Evolutionary conservation across 106 monocot species (phyloP).

Genomic region (Posidonia australis): DNA sequence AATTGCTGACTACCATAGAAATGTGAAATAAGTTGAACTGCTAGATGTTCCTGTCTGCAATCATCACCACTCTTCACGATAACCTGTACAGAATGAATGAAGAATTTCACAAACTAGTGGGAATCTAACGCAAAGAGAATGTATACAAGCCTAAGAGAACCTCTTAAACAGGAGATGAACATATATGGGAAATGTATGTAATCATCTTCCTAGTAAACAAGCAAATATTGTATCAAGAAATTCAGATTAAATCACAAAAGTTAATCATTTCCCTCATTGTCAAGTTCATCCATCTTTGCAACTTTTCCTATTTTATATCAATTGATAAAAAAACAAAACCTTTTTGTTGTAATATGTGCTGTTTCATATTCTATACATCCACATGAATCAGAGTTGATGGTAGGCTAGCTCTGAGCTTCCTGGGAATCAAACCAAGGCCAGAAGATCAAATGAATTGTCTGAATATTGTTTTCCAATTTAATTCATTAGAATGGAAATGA

Average conservation of each 20-base stretch:
- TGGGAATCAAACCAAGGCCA: no score
- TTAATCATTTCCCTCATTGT: neutral
- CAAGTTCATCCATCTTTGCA: neutral
- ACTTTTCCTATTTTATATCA: neutral
- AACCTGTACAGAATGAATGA: constrained; percentile 35
- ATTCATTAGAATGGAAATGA: no score
- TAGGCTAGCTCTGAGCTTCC: no score
- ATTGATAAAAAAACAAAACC: neutral
- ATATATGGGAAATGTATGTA: neutral
- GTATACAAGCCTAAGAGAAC: neutral
- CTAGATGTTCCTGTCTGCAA: constrained; percentile 95
- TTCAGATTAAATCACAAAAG: neutral
- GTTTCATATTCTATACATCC: no score
- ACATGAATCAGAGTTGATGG: no score
- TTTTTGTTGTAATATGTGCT: no score
- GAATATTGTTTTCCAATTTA: no score
- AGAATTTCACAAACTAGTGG: neutral
- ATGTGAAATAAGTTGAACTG: constrained; percentile 96
- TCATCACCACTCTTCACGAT: constrained; percentile 99
- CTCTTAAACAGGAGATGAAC: neutral
- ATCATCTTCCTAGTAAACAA: neutral
- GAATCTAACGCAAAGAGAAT: neutral
- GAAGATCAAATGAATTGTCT: no score
- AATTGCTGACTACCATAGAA: constrained; percentile 67
- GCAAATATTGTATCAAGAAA: neutral